Percentiles rank a stretch among this genome's conserved stretches.
Evolutionary conservation across 2,329 filamentous ascomycete genomes (phyloP).

Genomic region (Helminthosporium solani): DNA sequence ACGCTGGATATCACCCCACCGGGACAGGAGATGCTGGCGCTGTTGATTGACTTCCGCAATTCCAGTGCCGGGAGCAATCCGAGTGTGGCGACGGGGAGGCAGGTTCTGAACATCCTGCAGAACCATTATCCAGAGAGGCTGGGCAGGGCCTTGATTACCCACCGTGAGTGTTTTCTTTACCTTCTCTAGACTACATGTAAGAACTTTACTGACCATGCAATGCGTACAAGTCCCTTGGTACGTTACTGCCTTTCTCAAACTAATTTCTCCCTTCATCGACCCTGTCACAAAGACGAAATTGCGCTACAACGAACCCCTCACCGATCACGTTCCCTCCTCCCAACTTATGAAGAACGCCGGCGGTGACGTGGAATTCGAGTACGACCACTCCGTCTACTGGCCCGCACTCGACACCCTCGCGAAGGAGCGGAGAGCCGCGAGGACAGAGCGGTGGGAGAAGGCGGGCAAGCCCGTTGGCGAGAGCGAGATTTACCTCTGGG

Average conservation of each 20-base stretch:
- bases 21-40: constrained; percentile 79
- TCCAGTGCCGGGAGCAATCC: constrained; percentile 76
- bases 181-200: neutral
- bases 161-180: constrained; percentile 58
- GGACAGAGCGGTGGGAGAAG: constrained; percentile 70
- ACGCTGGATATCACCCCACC: constrained; percentile 84
- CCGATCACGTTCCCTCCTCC: constrained; percentile 73
- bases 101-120: constrained; percentile 89
- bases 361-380: constrained; percentile 84
- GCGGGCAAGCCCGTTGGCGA: constrained; percentile 83
- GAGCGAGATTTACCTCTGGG: constrained; percentile 82
- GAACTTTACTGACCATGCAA: constrained; percentile 3
- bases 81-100: constrained; percentile 71
- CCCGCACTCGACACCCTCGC: constrained; percentile 75
- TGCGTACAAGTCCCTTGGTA: constrained; percentile 85
- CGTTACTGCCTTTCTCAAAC: constrained; percentile 90
- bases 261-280: constrained; percentile 95
- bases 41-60: constrained; percentile 90
- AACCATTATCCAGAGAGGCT: constrained; percentile 93
- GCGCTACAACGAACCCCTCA: constrained; percentile 94
- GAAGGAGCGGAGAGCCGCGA: constrained; percentile 62
- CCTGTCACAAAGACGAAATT: constrained; percentile 91
- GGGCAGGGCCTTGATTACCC: constrained; percentile 84
- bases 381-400: constrained; percentile 89
- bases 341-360: constrained; percentile 80